A percentile compares a stretch with the other conserved stretches of the same genome.
These are phyloP conservation scores for Eucalyptus curtisii DNA, from an alignment of 345 rosid genomes.

Conservation along the genomic window DNA sequence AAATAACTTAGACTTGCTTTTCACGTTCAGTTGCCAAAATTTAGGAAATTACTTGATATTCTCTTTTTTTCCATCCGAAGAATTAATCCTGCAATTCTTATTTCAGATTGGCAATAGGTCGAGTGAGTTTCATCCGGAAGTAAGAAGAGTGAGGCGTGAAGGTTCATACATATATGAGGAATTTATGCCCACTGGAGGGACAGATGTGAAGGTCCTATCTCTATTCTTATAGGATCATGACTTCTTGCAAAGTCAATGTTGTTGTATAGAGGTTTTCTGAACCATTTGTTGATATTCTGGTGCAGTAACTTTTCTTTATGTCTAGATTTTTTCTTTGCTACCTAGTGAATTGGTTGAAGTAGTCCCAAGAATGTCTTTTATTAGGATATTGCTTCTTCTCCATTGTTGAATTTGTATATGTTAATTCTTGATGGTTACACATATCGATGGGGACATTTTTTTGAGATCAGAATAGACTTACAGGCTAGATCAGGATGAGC, in stretches of 20 bases:
- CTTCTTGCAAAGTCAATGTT: neutral
- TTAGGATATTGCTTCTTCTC: neutral
- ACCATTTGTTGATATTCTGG: neutral
- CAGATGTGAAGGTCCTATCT: slow-evolving; percentile 86
- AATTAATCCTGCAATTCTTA: neutral
- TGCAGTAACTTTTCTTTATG: neutral
- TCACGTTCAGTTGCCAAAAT: neutral
- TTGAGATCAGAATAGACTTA: neutral
- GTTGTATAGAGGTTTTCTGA: neutral
- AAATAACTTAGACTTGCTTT: neutral
- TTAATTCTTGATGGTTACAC: neutral
- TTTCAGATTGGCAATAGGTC: slow-evolving; percentile 91
- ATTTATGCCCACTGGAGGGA: slow-evolving; percentile 99
- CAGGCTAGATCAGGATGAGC: neutral
- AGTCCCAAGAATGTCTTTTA: neutral
- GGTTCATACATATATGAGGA: slow-evolving; percentile 98
- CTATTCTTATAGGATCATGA: neutral
- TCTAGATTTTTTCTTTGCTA: neutral
- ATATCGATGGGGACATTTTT: neutral
- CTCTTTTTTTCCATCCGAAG: neutral
- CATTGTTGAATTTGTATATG: neutral
- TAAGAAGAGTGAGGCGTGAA: slow-evolving; percentile 97
- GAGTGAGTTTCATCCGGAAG: slow-evolving; percentile 97
- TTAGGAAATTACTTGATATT: neutral
- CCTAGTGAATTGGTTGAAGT: neutral